Base-by-base conservation (phyloP, 257 asterid species). In the Solanum bulbocastanum region DNA sequence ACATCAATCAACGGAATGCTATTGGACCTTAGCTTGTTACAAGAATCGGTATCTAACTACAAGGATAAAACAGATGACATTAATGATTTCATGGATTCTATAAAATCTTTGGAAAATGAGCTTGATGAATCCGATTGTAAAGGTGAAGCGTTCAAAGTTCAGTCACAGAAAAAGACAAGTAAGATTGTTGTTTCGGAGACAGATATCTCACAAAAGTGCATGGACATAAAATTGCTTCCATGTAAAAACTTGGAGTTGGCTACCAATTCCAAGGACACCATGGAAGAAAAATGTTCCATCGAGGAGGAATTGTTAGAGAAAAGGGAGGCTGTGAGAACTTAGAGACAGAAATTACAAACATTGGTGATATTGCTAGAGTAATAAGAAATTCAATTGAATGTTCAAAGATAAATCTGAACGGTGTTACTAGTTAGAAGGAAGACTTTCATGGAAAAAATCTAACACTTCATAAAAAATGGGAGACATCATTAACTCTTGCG, bases 11-110 rank as follows among this genome's bases (percentile, higher is more conserved):
- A 93, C 37, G 98, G 99, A 58, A 85, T 95, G 69, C 89, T 92
- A 32, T 96, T 97, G 90, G 98, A 97, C 90, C 89, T 96, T 92
- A 93, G 95, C 88, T 88, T 94, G 96, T 94, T 97, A 74, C 99
- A 97, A 90, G 98, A 97, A 93, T 94, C 98, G 73, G 92, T 96
- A 37, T 97, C 98, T 9, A 94, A 88, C 84, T 90, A 90, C 87
- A 93, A 93, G 91, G 99, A 97, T 88, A 91, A 93, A 83, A 94
- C 95, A 56, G 95, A 92, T 87, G 96, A 93, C 86, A 91, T 88
- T 87, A 94, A 93, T 89, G 90, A 90, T 46, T 84, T 97, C 83
- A 52, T 87, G 84, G 92, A 91, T 86, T 92, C 98, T 83, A 73
- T 96, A 32, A 86, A 66, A 76, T 87, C 91, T 88, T 87, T 93